Base-by-base conservation (phyloP, 768 basidiomycete species). In the Auricularia cornea region DNA sequence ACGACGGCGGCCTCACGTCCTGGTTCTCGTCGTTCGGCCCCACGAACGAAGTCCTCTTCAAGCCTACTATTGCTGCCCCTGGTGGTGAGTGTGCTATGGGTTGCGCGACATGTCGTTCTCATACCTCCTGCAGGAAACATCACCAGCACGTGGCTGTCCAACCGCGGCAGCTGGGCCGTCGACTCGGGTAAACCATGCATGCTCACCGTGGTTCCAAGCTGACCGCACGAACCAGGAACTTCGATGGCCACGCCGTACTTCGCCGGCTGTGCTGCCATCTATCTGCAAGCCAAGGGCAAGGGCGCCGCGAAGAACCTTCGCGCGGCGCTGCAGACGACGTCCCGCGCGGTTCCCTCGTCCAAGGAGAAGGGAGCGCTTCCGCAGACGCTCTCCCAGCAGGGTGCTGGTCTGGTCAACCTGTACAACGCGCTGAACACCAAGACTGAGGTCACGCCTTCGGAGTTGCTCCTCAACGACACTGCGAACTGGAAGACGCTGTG, bases 381-480 rank as follows among this genome's bases (percentile, higher is more conserved):
- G 29, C 81, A 84, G 66, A 84, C 82, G 18, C 71, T 79, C 8
- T 77, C 81, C 0, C 80, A 82, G 62, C 82, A 83, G 66, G 84
- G 84, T 48, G 79, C 82, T 16, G 84, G 84, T 14, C 68, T 86
- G 59, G 74, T 88, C 61, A 76, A 88, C 63, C 81, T 83, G 12
- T 84, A 79, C 69, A 78, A 82, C 62, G 86, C 87, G 0, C 74
- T 88, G 54, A 77, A 81, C 59, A 73, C 80, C 3, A 79, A 77
- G 0, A 81, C 84, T 3, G 69, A 81, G 40, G 72, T 88, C 29
- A 78, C 80, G 3, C 85, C 84, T 3, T 77, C 79, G 16, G 81
- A 86, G 68, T 73, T 88, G n/a, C 67, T 83, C 41, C 72, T 87
- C 41, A 89, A 89, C 66, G 87, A 88, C 69, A 88, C 86, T 3